Evolutionary conservation across 2,329 filamentous ascomycete genomes (phyloP).

Genomic region (Metarhizium humberi): DNA sequence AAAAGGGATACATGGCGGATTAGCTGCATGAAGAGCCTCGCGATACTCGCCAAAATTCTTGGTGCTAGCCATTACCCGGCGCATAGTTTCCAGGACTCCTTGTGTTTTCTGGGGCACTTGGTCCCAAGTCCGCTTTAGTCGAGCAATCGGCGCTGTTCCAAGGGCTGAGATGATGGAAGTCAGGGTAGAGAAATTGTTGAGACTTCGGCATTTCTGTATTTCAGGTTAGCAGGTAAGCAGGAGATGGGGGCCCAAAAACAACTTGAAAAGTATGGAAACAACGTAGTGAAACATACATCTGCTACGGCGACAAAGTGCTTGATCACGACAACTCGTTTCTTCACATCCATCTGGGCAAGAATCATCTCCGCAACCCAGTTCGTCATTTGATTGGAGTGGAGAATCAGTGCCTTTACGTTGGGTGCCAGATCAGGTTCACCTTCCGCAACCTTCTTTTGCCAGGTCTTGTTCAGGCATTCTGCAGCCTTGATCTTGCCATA

Average conservation of each 20-base stretch:
- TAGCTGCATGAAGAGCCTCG: slow-evolving; percentile 83
- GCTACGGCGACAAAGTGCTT: slow-evolving; percentile 97
- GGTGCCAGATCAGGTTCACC: slow-evolving; percentile 77
- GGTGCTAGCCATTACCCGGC: slow-evolving; percentile 88
- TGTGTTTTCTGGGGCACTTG: slow-evolving; percentile 82
- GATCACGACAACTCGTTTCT: slow-evolving; percentile 92
- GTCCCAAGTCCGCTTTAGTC: slow-evolving; percentile 87
- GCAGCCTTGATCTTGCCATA: slow-evolving; percentile 95
- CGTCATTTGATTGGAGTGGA: slow-evolving; percentile 97
- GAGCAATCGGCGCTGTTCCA: slow-evolving; percentile 88
- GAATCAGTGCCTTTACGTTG: slow-evolving; percentile 91
- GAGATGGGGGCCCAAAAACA: neutral
- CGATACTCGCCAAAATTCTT: slow-evolving; percentile 98
- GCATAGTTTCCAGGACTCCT: slow-evolving; percentile 77
- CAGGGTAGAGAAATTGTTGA: slow-evolving; percentile 96
- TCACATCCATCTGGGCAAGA: slow-evolving; percentile 84
- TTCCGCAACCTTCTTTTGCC: slow-evolving; percentile 88
- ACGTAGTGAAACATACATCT: slow-evolving; percentile 56
- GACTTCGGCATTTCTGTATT: slow-evolving; percentile 72
- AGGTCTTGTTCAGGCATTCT: slow-evolving; percentile 96
- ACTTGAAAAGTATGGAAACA: neutral
- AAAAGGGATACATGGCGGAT: slow-evolving; percentile 96
- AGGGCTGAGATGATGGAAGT: slow-evolving; percentile 97
- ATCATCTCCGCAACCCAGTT: slow-evolving; percentile 99
- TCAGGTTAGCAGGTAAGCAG: slow-evolving; percentile 5